These are phyloP conservation scores for Nicotiana tomentosiformis DNA, from an alignment of 257 asterid genomes.

Conservation along the genomic window DNA sequence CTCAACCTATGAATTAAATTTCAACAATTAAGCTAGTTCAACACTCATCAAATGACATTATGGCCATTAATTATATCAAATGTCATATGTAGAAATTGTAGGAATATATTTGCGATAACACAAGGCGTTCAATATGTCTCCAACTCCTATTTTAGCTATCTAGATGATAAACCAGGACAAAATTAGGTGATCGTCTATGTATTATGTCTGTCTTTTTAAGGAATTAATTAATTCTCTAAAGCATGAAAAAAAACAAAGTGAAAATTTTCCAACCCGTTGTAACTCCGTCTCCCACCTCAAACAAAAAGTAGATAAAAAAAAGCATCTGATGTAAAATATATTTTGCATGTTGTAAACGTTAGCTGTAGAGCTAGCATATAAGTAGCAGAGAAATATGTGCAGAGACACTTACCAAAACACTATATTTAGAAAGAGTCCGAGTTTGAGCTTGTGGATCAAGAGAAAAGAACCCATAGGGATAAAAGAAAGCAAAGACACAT, in stretches of 20 bases:
- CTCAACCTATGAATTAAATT: not conserved
- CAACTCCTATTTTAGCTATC: no score
- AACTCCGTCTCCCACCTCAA: not conserved
- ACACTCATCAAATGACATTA: not conserved
- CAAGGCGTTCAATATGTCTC: no score
- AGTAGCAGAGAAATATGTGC: not conserved
- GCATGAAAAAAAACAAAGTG: not conserved
- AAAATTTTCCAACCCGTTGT: not conserved
- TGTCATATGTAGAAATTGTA: not conserved
- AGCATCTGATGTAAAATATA: not conserved
- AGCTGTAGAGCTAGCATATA: no score
- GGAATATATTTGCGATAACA: no score
- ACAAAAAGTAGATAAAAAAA: not conserved
- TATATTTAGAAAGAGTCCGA: not conserved
- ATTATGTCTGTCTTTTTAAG: not conserved
- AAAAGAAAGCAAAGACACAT: slow-evolving; percentile 14
- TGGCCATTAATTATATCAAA: not conserved
- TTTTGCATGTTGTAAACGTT: no score
- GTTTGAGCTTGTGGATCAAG: not conserved
- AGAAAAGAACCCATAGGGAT: slow-evolving; percentile 15
- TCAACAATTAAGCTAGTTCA: not conserved
- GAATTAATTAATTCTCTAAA: not conserved
- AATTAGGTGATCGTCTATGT: no score
- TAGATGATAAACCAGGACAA: no score
- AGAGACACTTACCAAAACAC: slow-evolving; percentile 12